Base-by-base conservation (phyloP, 106 monocot genomes). In the Allium sativum region DNA sequence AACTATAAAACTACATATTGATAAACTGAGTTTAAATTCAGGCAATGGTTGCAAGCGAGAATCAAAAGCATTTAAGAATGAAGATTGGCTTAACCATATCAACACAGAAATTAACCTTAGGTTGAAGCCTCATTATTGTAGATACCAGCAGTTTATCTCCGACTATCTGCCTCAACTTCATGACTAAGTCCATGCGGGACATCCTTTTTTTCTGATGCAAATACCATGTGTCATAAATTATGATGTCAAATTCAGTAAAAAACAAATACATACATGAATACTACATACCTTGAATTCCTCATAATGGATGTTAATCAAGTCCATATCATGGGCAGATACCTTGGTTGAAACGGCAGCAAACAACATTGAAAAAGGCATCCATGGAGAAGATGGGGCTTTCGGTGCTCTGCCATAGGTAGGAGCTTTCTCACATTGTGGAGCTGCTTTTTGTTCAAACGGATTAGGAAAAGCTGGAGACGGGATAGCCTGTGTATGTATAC, bases 361-460 rank as follows among this genome's bases (percentile, higher is more conserved):
- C 58, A 94, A 62, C 89, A 94, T 86, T n/a, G 89, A 89, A 44
- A 94, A 94, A 2, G 93, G 93, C 93, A 94, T 89, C 93, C 93
- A 89, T 4, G 89, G 93, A 12, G 93, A 82, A 45, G 80, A 65
- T 1, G 83, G 88, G 47, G 60, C 17, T 70, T 21, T 68, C 18
- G 80, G 69, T 47, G 76, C 58, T 68, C 57, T 73, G 42, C 72
- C 58, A 63, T 62, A 48, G 9, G 45, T 16, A 13, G 61, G 65
- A 53, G 51, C 70, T 45, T 55, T 78, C 53, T 64, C 64, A 31
- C 4, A 31, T 31, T 3, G 31, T 1, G 31, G 1, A 31, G 31
- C 31, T 31, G 31, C 0, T 31, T 31, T 31, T 31, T 31, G 31
- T 21, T 76, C 61, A 55, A 58, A 40, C 48, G 47, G 48, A 21